Conservation (phyloP, 768 basidiomycete genomes). For the Leccinum fibrillosum region DNA sequence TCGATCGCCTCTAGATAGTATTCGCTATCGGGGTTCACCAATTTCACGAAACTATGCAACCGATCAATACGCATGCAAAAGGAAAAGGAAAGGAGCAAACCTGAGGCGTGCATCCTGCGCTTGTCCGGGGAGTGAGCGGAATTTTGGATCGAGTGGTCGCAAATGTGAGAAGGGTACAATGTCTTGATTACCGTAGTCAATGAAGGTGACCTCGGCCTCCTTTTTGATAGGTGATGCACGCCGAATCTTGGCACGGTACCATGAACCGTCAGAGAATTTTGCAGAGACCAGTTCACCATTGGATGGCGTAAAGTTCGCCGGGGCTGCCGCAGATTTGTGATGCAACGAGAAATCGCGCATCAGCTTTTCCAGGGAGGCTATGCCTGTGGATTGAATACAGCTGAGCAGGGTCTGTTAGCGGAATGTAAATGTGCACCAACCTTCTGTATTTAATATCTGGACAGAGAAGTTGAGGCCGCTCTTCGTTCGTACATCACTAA, state of each 20-base stretch:
- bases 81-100: constrained; percentile 33
- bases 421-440: constrained; percentile 37
- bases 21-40: constrained; percentile 78
- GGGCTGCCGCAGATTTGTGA: constrained; percentile 63
- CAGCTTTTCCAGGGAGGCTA: constrained; percentile 86
- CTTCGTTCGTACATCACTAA: constrained; percentile 77
- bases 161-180: constrained; percentile 78
- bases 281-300: constrained; percentile 91
- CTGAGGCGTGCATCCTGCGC: constrained; percentile 93
- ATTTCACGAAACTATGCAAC: constrained; percentile 72
- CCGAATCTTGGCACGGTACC: constrained; percentile 95
- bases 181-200: constrained; percentile 95
- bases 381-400: constrained; percentile 48
- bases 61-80: background rate
- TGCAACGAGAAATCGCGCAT: constrained; percentile 92
- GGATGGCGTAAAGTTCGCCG: constrained; percentile 74
- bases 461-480: constrained; percentile 87
- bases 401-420: background rate
- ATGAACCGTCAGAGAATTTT: constrained; percentile 89
- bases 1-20: constrained; percentile 83
- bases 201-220: constrained; percentile 93
- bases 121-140: constrained; percentile 87
- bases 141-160: constrained; percentile 85
- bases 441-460: constrained; percentile 89
- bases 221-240: constrained; percentile 84